Evolutionary conservation across 2,329 filamentous ascomycete species (phyloP), one percentile per base, ranked within the genome.

Genomic region (Penicillium capsulatum): DNA sequence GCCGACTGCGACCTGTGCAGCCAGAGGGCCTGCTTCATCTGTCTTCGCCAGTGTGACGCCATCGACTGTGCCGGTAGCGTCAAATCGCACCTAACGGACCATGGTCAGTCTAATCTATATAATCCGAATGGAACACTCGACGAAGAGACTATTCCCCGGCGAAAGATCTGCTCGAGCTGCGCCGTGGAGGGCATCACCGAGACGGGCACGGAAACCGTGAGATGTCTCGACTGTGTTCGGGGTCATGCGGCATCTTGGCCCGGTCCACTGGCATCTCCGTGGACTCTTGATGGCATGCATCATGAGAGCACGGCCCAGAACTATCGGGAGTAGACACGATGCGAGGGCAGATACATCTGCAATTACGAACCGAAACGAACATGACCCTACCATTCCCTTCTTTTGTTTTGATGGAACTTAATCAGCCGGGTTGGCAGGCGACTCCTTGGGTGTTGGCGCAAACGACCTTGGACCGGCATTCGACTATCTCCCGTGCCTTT

Each of bases 11-110:
- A 66, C 36, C 38, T 67, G 9, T 69, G 66, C 36, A 53, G 53
- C 7, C 44, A 63, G 29, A 55, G 65, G 26, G 59, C 64, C 24
- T 69, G 66, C 36, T 69, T 66, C 42, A 66, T 69, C 26, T 69
- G 65, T 51, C 49, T 69, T 30, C 58, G 66, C 11, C 58, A 65
- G 37, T 69, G 66, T 36, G 62, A 66, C 35, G 51, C 57, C 4
- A 13, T 46, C 11, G 40, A 57, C 33, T 68, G 64, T 38, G 38
- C 47, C n/a, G 48, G 48, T 7, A 43, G 33, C 13, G 38, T 27
- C 11, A 31, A 40, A 29, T 2, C 15, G 17, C 13, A 13, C 5
- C 7, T 19, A 20, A 15, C 9, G 5, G 15, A 38, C 1, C 15
- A 9, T 3, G 30, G 13, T 6, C 36, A 39, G 2, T 26, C 29